These are phyloP conservation scores for Eudorina sp. DNA, from an alignment of 139 green algal species.

Conservation along the genomic window DNA sequence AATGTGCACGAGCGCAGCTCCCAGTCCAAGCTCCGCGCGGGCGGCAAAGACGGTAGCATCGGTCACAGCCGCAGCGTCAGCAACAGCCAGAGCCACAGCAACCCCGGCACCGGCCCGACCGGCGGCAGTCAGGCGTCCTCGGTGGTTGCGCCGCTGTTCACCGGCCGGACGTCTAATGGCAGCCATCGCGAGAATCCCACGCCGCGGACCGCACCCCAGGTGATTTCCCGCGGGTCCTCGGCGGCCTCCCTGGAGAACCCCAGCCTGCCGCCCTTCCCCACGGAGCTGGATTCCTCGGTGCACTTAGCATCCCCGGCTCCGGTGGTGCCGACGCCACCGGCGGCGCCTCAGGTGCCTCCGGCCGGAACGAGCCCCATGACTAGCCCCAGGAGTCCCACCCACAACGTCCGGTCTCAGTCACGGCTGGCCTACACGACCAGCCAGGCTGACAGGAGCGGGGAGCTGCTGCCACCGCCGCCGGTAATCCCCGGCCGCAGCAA, in stretches of 20 bases:
- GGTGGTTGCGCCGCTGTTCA: neutral
- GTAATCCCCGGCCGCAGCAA: neutral
- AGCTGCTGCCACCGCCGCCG: constrained; percentile 1
- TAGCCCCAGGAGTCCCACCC: neutral
- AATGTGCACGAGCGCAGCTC: neutral
- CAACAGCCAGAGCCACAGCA: neutral
- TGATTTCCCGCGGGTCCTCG: neutral
- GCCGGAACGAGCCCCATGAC: neutral
- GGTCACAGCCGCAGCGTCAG: neutral
- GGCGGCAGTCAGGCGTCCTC: neutral
- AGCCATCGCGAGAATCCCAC: neutral
- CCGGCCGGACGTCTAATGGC: neutral
- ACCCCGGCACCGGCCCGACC: neutral
- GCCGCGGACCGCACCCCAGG: neutral
- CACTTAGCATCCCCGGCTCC: neutral
- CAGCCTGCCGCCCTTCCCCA: neutral
- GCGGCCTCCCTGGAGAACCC: neutral
- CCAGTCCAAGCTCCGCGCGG: neutral
- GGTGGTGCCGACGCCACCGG: neutral
- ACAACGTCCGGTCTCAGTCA: neutral
- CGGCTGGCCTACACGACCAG: neutral
- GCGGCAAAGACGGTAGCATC: neutral
- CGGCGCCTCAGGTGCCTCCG: neutral
- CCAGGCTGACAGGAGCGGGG: neutral
- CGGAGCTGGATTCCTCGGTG: neutral